Evolutionary conservation across 352 stramenopile species (phyloP).

Genomic region (Phytophthora citricola): DNA sequence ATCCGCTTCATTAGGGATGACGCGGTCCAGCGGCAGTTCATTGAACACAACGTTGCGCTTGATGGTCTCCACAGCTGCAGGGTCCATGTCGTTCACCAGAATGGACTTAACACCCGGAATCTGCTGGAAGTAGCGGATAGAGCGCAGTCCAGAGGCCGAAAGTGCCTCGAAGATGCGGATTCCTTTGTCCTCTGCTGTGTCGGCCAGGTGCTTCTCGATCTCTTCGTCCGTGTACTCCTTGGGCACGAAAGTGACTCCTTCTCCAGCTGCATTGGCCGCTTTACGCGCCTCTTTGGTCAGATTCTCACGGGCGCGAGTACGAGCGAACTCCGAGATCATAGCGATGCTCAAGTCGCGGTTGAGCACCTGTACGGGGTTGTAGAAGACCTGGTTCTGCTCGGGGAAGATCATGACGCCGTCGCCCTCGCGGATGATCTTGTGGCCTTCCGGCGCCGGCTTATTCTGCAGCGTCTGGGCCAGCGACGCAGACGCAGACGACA

Average conservation of each 20-base stretch:
- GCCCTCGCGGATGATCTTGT: conserved; percentile 92
- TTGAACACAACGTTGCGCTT: conserved; percentile 95
- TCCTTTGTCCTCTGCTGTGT: conserved; percentile 80
- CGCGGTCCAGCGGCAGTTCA: conserved; percentile 78
- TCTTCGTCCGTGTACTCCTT: conserved; percentile 71
- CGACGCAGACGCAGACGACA: conserved; percentile 56
- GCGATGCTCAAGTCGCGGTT: conserved; percentile 99
- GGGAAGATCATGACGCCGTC: conserved; percentile 93
- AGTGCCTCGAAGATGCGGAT: conserved; percentile 99
- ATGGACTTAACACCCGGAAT: conserved; percentile 97
- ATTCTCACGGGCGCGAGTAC: conserved; percentile 83
- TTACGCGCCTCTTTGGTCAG: conserved; percentile 80
- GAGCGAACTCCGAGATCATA: conserved; percentile 97
- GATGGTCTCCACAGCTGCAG: conserved; percentile 95
- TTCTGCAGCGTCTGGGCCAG: conserved; percentile 68
- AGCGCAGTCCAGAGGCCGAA: conserved; percentile 97
- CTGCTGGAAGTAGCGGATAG: conserved; percentile 99
- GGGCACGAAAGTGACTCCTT: conserved; percentile 45
- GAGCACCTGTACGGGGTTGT: conserved; percentile 96
- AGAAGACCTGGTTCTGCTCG: conserved; percentile 92
- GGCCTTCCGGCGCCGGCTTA: conserved; percentile 62
- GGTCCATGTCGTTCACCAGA: conserved; percentile 99
- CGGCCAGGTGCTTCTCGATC: conserved; percentile 70
- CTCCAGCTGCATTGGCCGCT: conserved; percentile 43
- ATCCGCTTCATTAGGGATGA: conserved; percentile 88